Base-by-base conservation (phyloP, 139 green algal genomes). In the Chlorella sp. region DNA sequence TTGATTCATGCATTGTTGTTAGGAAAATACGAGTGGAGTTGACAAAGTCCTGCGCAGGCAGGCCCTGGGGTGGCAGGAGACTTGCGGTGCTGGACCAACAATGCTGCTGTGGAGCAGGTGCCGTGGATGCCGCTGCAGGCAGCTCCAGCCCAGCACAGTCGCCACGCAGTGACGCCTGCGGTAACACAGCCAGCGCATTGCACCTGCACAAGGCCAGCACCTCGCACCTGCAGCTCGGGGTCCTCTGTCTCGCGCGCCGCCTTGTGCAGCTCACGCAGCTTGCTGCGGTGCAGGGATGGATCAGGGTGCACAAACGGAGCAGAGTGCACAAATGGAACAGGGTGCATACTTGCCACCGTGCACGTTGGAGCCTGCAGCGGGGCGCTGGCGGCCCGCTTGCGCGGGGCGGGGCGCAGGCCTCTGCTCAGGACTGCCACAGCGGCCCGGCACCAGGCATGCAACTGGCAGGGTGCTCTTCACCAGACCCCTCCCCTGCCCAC, bases 201-300 rank as follows among this genome's bases (percentile, higher is more conserved):
- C 56, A 65, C 22, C 11, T 13, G 56, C 56, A 17, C 62, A 69
- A 26, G 36, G 62, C 62, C 34, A 1, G 62, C 62, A 69, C 62
- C 62, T 38, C 26, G n/a, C 69, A 76, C 72, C 76, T 82, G 76
- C 76, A 82, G 76, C 76, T 82, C 76, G 0, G 76, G 54, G 54
- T 82, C 77, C 41, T 83, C 77, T 3, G 56, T 48, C 58, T 73
- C 56, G 40, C 77, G 60, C 26, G 58, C 56, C 19, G 13, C 32
- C 7, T 24, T n/a, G 30, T 73, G 58, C 40, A 83, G 77, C 58
- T 83, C 40, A 28, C 58, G 77, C 77, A 83, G 77, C 77, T 83
- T 60, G 77, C 54, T 78, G 72, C 69, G 24, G n/a, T 65, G 56
- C 56, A 65, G 26, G 56, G 56, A 30, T 65, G 56, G 9, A n/a